A percentile compares a stretch with the other conserved stretches of the same genome.
phyloP scores from a whole-genome alignment of 2,329 filamentous ascomycete genomes.

The Penicillium digitatum region DNA sequence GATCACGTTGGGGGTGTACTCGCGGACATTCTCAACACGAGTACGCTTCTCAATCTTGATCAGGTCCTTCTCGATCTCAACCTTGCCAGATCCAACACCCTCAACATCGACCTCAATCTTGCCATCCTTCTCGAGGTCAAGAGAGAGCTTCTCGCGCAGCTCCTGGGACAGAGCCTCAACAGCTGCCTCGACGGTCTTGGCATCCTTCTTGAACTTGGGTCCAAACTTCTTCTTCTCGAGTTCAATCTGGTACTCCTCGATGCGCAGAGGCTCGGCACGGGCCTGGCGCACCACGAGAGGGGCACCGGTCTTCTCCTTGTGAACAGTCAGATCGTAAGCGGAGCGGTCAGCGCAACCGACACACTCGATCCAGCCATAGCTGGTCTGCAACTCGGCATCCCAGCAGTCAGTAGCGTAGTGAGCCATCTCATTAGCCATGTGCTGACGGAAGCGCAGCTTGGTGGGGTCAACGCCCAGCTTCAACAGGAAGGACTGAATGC shows the following conservation, averaged over 20 bases:
- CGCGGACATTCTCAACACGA: conserved; percentile 74
- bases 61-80: conserved; percentile 73
- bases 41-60: conserved; percentile 81
- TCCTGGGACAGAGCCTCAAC: conserved; percentile 74
- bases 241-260: conserved; percentile 85
- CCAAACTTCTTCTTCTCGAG: conserved; percentile 95
- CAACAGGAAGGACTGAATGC: conserved; percentile 85
- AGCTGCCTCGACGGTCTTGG: conserved; percentile 76
- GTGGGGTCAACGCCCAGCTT: conserved; percentile 80
- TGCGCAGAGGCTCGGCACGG: conserved; percentile 68
- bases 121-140: conserved; percentile 67
- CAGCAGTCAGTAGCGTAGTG: conserved; percentile 97
- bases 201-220: conserved; percentile 91
- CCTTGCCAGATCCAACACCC: conserved; percentile 64
- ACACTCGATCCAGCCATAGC: conserved; percentile 96
- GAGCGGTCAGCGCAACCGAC: conserved; percentile 94
- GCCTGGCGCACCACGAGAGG: conserved; percentile 80
- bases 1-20: conserved; percentile 93
- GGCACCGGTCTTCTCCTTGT: conserved; percentile 86
- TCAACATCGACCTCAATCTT: conserved; percentile 74
- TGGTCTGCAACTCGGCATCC: conserved; percentile 90
- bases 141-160: conserved; percentile 71
- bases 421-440: conserved; percentile 87
- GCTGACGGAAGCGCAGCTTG: conserved; percentile 94
- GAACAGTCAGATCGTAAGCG: conserved; percentile 89